A percentile compares a stretch with the other conserved stretches of the same genome.
Evolutionary conservation across 1,139 yeast species (phyloP).

Genomic region (Taphrina confusa): DNA sequence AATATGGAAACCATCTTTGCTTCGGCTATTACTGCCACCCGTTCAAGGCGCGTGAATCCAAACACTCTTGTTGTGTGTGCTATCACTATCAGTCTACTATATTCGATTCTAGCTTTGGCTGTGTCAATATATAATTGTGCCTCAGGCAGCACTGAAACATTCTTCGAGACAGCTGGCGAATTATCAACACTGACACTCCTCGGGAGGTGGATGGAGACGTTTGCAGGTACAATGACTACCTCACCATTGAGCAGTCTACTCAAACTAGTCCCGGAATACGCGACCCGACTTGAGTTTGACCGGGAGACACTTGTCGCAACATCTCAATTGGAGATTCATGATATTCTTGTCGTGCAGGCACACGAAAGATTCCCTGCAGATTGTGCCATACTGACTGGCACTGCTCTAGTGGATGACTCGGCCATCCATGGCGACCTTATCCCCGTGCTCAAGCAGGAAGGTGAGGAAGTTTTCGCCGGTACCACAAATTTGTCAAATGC

Average conservation of each 20-base stretch:
- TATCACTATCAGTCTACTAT: slow-evolving; percentile 72
- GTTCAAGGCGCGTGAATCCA: slow-evolving; percentile 84
- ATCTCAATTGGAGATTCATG: slow-evolving; percentile 73
- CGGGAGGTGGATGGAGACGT: slow-evolving; percentile 88
- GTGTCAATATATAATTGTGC: slow-evolving; percentile 50
- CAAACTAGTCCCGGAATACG: slow-evolving; percentile 75
- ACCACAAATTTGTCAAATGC: slow-evolving; percentile 75
- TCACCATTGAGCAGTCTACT: slow-evolving; percentile 78
- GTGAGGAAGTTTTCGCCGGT: slow-evolving; percentile 79
- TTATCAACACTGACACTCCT: slow-evolving; percentile 75
- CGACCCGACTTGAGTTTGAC: slow-evolving; percentile 59
- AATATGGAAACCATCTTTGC: slow-evolving; percentile 64
- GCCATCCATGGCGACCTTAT: slow-evolving; percentile 84
- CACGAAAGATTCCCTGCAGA: slow-evolving; percentile 92
- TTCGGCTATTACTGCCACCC: slow-evolving; percentile 64
- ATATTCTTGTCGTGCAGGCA: slow-evolving; percentile 74
- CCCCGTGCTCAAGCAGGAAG: slow-evolving; percentile 64
- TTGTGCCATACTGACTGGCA: slow-evolving; percentile 74
- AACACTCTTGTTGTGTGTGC: slow-evolving; percentile 86
- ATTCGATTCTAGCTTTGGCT: slow-evolving; percentile 64
- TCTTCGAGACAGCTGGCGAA: slow-evolving; percentile 88
- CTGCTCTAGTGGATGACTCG: slow-evolving; percentile 82
- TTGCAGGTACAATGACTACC: slow-evolving; percentile 91
- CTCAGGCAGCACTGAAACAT: slow-evolving; percentile 61
- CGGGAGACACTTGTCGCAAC: slow-evolving; percentile 47